Conservation (phyloP, 495 filamentous ascomycete genomes). For the Penicillium silybi region DNA sequence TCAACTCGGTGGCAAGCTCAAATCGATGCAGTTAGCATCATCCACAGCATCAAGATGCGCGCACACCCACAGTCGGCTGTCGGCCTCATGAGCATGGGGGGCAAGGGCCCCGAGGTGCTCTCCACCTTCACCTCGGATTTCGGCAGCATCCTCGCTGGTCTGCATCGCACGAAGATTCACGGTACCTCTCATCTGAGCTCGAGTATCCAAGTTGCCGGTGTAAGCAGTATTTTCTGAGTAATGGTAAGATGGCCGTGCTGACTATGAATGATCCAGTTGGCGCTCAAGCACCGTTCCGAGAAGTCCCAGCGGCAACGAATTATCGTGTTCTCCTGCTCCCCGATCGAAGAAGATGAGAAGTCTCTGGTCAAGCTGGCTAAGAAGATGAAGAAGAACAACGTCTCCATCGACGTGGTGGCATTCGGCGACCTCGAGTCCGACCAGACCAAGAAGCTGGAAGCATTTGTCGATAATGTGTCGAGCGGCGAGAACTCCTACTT, state of each 20-base stretch:
- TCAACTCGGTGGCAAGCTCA: constrained; percentile 95
- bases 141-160: constrained; percentile 87
- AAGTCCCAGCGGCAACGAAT: constrained; percentile 93
- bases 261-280: constrained; percentile 54
- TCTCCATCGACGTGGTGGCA: constrained; percentile 86
- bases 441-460: constrained; percentile 84
- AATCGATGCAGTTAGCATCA: constrained; percentile 87
- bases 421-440: constrained; percentile 93
- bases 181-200: constrained; percentile 83
- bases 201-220: constrained; percentile 88
- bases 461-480: constrained; percentile 90
- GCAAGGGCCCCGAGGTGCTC: constrained; percentile 91
- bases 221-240: constrained; percentile 44
- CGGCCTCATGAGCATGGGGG: constrained; percentile 97
- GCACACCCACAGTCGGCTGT: constrained; percentile 95
- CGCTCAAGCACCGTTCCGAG: constrained; percentile 97
- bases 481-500: constrained; percentile 85
- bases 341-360: constrained; percentile 84
- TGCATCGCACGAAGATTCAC: constrained; percentile 92
- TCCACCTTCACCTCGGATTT: constrained; percentile 94
- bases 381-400: constrained; percentile 97
- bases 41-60: constrained; percentile 91
- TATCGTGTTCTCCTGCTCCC: constrained; percentile 91
- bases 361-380: constrained; percentile 83
- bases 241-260: background rate